A percentile compares a stretch with the other conserved stretches of the same genome.
Conservation (phyloP, 495 filamentous ascomycete genomes). For the Neurospora hispaniola region DNA sequence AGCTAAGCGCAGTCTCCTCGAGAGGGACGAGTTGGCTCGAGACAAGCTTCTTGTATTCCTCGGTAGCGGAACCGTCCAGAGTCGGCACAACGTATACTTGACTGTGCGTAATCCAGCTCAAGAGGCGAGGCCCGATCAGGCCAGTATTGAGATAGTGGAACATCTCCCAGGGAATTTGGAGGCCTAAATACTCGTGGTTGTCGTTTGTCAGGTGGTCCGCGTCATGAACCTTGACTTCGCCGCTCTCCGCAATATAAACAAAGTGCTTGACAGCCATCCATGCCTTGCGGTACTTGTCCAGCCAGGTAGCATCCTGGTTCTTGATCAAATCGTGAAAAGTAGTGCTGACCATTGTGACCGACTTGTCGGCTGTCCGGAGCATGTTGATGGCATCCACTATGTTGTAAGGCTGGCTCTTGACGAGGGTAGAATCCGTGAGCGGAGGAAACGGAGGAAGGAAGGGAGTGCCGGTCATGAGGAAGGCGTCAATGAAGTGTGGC, state of each 20-base stretch:
- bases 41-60: constrained; percentile 72
- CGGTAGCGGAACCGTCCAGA: constrained; percentile 67
- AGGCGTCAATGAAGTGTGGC: constrained; percentile 70
- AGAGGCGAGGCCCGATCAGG: constrained; percentile 64
- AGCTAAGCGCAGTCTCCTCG: constrained; percentile 60
- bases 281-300: constrained; percentile 73
- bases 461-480: constrained; percentile 72
- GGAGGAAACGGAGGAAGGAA: constrained; percentile 70
- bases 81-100: constrained; percentile 67
- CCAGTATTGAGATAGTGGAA: constrained; percentile 85
- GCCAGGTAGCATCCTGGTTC: constrained; percentile 59
- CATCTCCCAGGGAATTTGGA: constrained; percentile 81
- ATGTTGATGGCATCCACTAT: constrained; percentile 61
- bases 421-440: constrained; percentile 44
- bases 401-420: constrained; percentile 38
- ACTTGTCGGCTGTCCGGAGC: constrained; percentile 54
- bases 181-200: constrained; percentile 78
- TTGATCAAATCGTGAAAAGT: constrained; percentile 63
- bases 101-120: constrained; percentile 70
- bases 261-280: constrained; percentile 81
- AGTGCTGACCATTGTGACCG: constrained; percentile 51
- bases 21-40: constrained; percentile 58
- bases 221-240: constrained; percentile 62
- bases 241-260: constrained; percentile 63
- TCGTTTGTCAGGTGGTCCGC: constrained; percentile 61